Base-by-base conservation (phyloP, 257 asterid species). In the Thymus quinquecostatus region DNA sequence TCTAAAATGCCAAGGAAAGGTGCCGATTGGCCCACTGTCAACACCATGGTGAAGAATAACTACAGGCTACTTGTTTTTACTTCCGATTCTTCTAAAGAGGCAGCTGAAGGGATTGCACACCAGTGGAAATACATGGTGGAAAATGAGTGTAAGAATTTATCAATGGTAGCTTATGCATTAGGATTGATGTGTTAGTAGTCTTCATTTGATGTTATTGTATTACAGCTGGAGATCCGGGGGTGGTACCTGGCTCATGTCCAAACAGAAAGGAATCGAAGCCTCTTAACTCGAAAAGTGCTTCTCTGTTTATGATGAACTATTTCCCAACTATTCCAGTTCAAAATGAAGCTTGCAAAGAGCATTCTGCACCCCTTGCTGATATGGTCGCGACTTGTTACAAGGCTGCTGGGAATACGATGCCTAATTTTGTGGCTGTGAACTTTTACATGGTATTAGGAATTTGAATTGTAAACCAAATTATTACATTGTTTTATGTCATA, bases 51-150 rank as follows among this genome's bases (percentile, higher is more conserved):
- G 33, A 86, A 82, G 73, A 77, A 83, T 51, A 94, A 91, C 75
- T 56, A 91, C 50, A 88, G 98, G 57, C 70, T 91, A 63, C 78
- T 94, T 11, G 99, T 94, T 85, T 94, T 94, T 70, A 94, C 99
- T 60, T 94, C 98, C 65, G 99, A 94, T 85, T 83, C 97, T 55
- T 89, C 96, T 3, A 91, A 94, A 72, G 99, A 94, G 82, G 85
- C 92, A 21, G 59, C 73, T 47, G 99, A 94, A 88, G 99, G 92
- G 76, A 80, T 94, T 49, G 96, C 99, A 34, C 89, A 91, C 75
- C 98, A 94, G 74, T 94, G 99, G 99, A 91, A 74, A 77, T 90
- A 94, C 87, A 91, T 94, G 97, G 87, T 91, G 73, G 99, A 94
- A 81, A 94, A 91, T 61, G 96, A 89, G 74, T 13, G 99, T 94